Conservation (phyloP, 257 asterid genomes). For the Capsicum pubescens region DNA sequence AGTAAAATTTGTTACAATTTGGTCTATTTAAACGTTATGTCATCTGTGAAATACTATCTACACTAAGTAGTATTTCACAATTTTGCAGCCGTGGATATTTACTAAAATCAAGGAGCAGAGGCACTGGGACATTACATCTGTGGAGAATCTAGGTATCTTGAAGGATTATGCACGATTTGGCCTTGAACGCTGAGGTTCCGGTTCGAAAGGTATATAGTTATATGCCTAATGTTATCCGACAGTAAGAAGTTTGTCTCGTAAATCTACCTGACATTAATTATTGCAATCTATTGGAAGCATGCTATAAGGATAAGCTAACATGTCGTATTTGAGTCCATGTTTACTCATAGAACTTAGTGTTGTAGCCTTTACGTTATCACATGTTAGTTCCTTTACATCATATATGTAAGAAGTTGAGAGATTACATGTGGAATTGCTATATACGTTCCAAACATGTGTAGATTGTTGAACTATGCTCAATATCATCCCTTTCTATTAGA, state of each 20-base stretch:
- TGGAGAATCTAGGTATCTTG: constrained; percentile 67
- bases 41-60: too few relatives aligned
- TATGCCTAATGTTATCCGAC: too few relatives aligned
- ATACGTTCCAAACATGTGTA: too few relatives aligned
- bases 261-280: too few relatives aligned
- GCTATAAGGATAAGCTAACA: not conserved
- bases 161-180: too few relatives aligned
- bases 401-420: too few relatives aligned
- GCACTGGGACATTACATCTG: constrained; percentile 95
- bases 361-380: not conserved
- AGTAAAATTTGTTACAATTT: not conserved
- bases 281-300: not conserved
- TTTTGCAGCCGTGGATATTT: constrained; percentile 92
- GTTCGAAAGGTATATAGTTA: too few relatives aligned
- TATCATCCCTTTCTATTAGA: not conserved
- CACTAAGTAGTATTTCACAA: constrained; percentile 21
- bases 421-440: too few relatives aligned
- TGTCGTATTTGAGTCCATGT: constrained; percentile 11
- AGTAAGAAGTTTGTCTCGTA: too few relatives aligned
- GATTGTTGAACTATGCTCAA: too few relatives aligned
- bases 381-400: constrained; percentile 1
- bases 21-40: too few relatives aligned
- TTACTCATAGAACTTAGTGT: not conserved
- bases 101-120: constrained; percentile 98
- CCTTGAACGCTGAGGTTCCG: too few relatives aligned